Evolutionary conservation across 106 monocot species (phyloP).

Genomic region (Allium fistulosum): DNA sequence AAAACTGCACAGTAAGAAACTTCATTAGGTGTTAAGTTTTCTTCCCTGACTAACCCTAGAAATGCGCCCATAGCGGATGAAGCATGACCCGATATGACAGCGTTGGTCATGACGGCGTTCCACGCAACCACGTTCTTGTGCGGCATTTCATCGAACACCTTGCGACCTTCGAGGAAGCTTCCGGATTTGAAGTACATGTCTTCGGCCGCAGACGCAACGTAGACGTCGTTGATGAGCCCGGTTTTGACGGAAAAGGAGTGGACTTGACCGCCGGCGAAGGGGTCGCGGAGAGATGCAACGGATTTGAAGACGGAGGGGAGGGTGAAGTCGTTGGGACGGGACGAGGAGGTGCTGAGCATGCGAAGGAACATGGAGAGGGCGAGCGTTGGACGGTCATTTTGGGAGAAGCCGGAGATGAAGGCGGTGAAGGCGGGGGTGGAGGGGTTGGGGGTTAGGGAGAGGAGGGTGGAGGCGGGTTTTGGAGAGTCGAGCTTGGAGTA

Average conservation of each 20-base stretch:
- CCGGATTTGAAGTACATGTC: constrained; percentile 64
- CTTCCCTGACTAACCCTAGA: constrained; percentile 2
- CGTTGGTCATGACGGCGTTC: constrained; percentile 73
- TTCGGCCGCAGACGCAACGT: constrained; percentile 45
- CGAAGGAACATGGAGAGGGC: constrained; percentile 39
- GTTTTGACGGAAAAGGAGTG: constrained; percentile 41
- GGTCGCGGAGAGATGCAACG: constrained; percentile 17
- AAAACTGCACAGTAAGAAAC: constrained; percentile 54
- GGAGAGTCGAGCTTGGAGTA: constrained; percentile 88
- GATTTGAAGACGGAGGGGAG: constrained; percentile 81
- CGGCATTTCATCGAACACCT: constrained; percentile 77
- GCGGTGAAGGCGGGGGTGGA: constrained; percentile 77
- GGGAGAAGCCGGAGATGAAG: constrained; percentile 62
- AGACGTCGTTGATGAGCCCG: constrained; percentile 42
- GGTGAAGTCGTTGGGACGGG: constrained; percentile 88
- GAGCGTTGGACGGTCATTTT: constrained; percentile 40
- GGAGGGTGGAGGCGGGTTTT: constrained; percentile 16
- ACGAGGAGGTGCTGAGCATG: constrained; percentile 38
- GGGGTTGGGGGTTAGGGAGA: constrained; percentile 43
- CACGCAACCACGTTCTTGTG: constrained; percentile 37
- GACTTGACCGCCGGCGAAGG: constrained; percentile 21
- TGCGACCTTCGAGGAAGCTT: constrained; percentile 17
- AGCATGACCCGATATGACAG: constrained; percentile 32
- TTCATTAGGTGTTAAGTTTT: constrained; percentile 14
- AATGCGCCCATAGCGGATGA: constrained; percentile 12